These are phyloP conservation scores for Vigna unguiculata DNA, from an alignment of 306 rosid genomes.

Conservation along the genomic window DNA sequence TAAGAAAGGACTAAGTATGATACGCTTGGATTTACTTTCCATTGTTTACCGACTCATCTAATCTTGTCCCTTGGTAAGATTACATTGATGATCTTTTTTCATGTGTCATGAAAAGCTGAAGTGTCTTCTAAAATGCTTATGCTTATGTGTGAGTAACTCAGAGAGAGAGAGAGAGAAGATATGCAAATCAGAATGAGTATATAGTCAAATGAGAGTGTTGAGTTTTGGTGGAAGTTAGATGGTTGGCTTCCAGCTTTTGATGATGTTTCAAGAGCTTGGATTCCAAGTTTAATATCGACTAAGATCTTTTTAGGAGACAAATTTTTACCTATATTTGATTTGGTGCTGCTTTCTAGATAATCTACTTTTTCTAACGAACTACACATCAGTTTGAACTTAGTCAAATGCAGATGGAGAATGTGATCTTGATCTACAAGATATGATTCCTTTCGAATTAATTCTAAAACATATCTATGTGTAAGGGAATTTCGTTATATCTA, in stretches of 20 bases:
- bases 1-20: background rate
- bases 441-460: constrained; percentile 20
- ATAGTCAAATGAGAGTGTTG: constrained; percentile 27
- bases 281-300: constrained; percentile 44
- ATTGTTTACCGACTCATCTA: constrained; percentile 31
- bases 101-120: constrained; percentile 14
- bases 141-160: background rate
- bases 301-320: constrained; percentile 34
- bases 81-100: constrained; percentile 11
- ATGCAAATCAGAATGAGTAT: constrained; percentile 41
- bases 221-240: constrained; percentile 39
- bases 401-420: constrained; percentile 27
- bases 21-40: constrained; percentile 29
- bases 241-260: constrained; percentile 50
- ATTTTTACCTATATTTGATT: constrained; percentile 11
- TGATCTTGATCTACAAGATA: constrained; percentile 42
- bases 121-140: constrained; percentile 13
- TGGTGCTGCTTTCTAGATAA: constrained; percentile 23
- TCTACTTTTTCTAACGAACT: background rate
- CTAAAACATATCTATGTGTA: background rate
- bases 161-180: constrained; percentile 15
- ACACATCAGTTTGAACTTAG: constrained; percentile 7
- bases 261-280: constrained; percentile 46
- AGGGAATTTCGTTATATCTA: background rate
- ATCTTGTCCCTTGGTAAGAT: constrained; percentile 32